These are phyloP conservation scores for Porodaedalea pini DNA, from an alignment of 1,284 basidiomycete genomes.

Conservation along the genomic window DNA sequence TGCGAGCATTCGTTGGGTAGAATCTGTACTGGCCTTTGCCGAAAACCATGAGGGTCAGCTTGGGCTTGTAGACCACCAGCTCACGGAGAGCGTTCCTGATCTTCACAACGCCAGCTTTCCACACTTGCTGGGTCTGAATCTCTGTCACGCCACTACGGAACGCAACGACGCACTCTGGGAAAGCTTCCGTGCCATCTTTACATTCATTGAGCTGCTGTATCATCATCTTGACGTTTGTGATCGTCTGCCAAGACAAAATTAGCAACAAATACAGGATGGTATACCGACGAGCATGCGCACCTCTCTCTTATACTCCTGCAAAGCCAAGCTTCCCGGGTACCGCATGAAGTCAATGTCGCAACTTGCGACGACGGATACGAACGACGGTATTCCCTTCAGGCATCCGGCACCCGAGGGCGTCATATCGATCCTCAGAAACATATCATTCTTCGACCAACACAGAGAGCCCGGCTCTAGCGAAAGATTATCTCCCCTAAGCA, in stretches of 20 bases:
- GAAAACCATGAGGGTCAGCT: slow-evolving; percentile 68
- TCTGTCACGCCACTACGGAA: slow-evolving; percentile 77
- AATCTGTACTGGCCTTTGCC: slow-evolving; percentile 77
- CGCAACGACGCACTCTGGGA: slow-evolving; percentile 63
- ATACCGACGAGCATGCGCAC: slow-evolving; percentile 36
- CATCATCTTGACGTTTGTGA: slow-evolving; percentile 63
- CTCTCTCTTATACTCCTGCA: slow-evolving; percentile 60
- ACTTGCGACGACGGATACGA: slow-evolving; percentile 74
- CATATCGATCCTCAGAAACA: slow-evolving; percentile 79
- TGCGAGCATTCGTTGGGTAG: slow-evolving; percentile 46
- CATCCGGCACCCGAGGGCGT: slow-evolving; percentile 63
- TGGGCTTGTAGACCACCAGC: slow-evolving; percentile 55
- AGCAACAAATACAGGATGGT: not conserved
- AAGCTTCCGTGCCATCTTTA: slow-evolving; percentile 44
- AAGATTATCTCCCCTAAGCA: slow-evolving; percentile 76
- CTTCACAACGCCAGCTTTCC: slow-evolving; percentile 52
- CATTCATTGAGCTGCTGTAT: slow-evolving; percentile 59
- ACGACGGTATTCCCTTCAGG: slow-evolving; percentile 61
- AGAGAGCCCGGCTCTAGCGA: slow-evolving; percentile 51
- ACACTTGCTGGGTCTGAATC: slow-evolving; percentile 62
- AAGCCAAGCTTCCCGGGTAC: slow-evolving; percentile 61
- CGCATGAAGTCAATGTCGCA: slow-evolving; percentile 62
- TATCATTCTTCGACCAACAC: slow-evolving; percentile 68
- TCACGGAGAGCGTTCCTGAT: slow-evolving; percentile 55
- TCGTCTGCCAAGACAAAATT: slow-evolving; percentile 45